phyloP scores from a whole-genome alignment of 2,329 filamentous ascomycete genomes.

The Penicillium capsulatum region DNA sequence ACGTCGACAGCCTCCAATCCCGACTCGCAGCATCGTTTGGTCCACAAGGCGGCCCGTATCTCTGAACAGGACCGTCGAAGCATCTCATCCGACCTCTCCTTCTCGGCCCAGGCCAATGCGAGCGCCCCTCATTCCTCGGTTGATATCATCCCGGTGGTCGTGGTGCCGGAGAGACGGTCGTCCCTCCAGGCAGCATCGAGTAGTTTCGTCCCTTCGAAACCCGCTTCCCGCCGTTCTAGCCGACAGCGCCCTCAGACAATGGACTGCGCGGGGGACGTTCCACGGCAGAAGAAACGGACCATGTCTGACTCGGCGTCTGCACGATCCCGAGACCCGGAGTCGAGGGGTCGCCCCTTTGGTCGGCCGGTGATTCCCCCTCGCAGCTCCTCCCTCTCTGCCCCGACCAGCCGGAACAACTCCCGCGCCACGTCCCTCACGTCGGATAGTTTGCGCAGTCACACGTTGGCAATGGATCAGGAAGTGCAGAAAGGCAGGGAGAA shows the following conservation, averaged over 20 bases:
- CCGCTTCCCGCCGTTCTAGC: conserved; percentile 38
- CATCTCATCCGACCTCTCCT: conserved; percentile 41
- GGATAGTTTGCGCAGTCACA: conserved; percentile 37
- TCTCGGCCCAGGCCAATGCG: conserved; percentile 31
- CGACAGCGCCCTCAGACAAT: conserved; percentile 36
- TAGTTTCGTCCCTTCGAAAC: conserved; percentile 37
- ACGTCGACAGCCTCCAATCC: conserved; percentile 43
- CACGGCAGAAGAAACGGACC: conserved; percentile 34
- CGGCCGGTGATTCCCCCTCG: conserved; percentile 38
- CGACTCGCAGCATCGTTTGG: conserved; percentile 46
- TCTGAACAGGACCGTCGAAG: conserved; percentile 46
- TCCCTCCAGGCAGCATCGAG: conserved; percentile 40
- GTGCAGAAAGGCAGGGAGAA: conserved; percentile 18
- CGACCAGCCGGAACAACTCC: conserved; percentile 44
- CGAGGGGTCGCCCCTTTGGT: conserved; percentile 26
- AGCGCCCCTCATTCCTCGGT: conserved; percentile 28
- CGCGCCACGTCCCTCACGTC: conserved; percentile 45
- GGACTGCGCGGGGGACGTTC: conserved; percentile 30
- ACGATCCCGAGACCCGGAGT: conserved; percentile 23
- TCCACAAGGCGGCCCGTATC: conserved; percentile 50
- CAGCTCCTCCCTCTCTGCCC: conserved; percentile 46
- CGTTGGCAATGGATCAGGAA: conserved; percentile 27
- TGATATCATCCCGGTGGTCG: conserved; percentile 46
- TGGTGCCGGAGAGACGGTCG: conserved; percentile 46
- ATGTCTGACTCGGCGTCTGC: conserved; percentile 39